Base-by-base conservation (phyloP, 176 grass and related monocot species). In the Calamus simplicifolius region DNA sequence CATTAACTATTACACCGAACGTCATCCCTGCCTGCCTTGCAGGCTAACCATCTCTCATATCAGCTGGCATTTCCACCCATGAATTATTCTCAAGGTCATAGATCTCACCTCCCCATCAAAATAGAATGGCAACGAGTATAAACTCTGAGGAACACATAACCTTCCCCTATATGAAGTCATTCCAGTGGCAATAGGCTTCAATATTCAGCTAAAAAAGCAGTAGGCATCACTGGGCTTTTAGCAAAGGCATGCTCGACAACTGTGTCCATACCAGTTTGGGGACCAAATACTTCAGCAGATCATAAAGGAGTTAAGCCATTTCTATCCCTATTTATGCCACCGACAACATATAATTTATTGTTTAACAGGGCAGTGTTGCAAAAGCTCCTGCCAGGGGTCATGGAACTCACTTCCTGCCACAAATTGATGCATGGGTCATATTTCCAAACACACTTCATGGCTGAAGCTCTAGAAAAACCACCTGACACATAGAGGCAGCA, bases 201-300 rank as follows among this genome's bases (percentile, higher is more conserved):
- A 59, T 49, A 95, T 30, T n/a, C n/a, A n/a, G n/a, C n/a, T n/a
- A n/a, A n/a, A n/a, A n/a, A n/a, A n/a, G n/a, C n/a, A n/a, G n/a
- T n/a, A n/a, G n/a, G n/a, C n/a, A n/a, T n/a, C n/a, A n/a, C 49
- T 82, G 78, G 0, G 58, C 66, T 58, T 89, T 95, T 8, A 76
- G 81, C 64, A 89, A 95, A 14, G 76, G 64, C 82, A 95, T 89
- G 67, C 53, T 64, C 3, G 90, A 79, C 50, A 95, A 29, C 35
- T 67, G 68, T 3, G 69, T 54, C 90, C 6, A 35, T 29, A 43
- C 83, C 76, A 1, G 79, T 89, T 6, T 52, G 29, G 10, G 85
- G 90, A 56, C 89, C 82, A 75, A 83, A 86, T 19, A 95, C 85
- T 77, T 95, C 90, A 4, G 85, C 90, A 17, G 82, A 83, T 49